Evolutionary conservation across 306 rosid genomes (phyloP), one percentile per base, ranked within the genome.

Genomic region (Elaeagnus macrophylla): DNA sequence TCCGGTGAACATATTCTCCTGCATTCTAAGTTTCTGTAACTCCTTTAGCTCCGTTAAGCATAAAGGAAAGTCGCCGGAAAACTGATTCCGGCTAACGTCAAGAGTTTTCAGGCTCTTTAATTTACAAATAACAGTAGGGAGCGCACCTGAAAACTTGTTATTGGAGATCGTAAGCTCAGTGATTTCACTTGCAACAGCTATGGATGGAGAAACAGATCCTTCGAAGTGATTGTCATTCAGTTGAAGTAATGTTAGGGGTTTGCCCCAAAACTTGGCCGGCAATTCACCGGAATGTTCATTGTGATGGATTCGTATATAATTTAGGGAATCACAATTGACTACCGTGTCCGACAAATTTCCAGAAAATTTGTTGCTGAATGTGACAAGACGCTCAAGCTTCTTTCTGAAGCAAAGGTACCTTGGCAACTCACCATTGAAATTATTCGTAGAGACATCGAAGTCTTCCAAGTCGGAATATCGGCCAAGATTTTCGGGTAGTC

Each of bases 361-460:
- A 0, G 96, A 72, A 14, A 91, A 67, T 1, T 69, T 59, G 48
- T 87, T 91, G 5, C 8, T 37, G 53, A 91, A 84, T 9, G 77
- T 43, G 18, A 91, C 1, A 0, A 91, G 39, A n/a, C 11, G 56
- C 48, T 13, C 37, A 20, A 87, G 88, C 36, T 60, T 70, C 7
- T 80, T 87, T 25, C 71, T 20, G 38, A 52, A 12, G 36, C 99
- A 91, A 52, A 91, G 82, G 51, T 52, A 67, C 39, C 66, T 53
- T 0, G 99, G 96, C 16, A 87, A 66, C 54, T 69, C 78, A 6
- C 89, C 95, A 3, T 12, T 37, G 41, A 91, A 80, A 42, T 69
- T 53, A 59, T 87, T 91, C 0, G 89, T 78, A 6, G 96, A 91
- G 62, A 87, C 82, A 56, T 91, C 96, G 14, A 91, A 43, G 1